Evolutionary conservation across 2,329 filamentous ascomycete genomes (phyloP).

Genomic region (Colletotrichum tropicicola): DNA sequence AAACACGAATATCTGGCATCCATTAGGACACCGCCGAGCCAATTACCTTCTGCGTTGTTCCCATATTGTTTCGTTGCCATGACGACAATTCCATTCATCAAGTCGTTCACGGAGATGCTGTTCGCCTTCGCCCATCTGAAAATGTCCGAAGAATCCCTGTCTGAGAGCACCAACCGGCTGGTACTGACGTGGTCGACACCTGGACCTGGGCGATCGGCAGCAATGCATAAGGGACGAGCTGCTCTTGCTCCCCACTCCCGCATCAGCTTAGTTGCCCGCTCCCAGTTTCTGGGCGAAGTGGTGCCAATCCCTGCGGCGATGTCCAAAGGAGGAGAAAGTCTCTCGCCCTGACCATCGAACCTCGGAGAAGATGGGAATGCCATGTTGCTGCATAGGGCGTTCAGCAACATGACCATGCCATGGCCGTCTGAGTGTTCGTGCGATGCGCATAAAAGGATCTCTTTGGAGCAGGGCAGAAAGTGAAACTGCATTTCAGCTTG

Average conservation of each 20-base stretch:
- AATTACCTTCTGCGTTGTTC: background rate
- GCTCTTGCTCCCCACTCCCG: background rate
- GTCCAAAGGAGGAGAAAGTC: background rate
- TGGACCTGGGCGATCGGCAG: background rate
- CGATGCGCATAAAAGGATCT: background rate
- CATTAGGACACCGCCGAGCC: background rate
- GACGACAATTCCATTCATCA: background rate
- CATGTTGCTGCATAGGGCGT: background rate
- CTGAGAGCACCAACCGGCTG: background rate
- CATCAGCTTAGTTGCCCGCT: background rate
- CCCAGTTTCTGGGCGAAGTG: background rate
- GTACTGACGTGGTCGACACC: background rate
- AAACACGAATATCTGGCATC: background rate
- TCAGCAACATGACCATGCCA: background rate
- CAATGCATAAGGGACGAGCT: background rate
- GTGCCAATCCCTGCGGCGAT: background rate
- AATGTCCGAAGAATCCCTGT: background rate
- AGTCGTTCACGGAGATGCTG: background rate
- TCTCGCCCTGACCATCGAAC: background rate
- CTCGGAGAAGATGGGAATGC: background rate
- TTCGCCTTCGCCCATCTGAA: background rate
- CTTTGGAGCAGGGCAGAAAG: background rate
- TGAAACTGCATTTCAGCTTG: background rate
- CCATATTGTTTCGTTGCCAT: background rate
- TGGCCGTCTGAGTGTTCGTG: conserved; percentile 7